Conservation (phyloP, 148 eudicot genomes). For the Beta vulgaris region DNA sequence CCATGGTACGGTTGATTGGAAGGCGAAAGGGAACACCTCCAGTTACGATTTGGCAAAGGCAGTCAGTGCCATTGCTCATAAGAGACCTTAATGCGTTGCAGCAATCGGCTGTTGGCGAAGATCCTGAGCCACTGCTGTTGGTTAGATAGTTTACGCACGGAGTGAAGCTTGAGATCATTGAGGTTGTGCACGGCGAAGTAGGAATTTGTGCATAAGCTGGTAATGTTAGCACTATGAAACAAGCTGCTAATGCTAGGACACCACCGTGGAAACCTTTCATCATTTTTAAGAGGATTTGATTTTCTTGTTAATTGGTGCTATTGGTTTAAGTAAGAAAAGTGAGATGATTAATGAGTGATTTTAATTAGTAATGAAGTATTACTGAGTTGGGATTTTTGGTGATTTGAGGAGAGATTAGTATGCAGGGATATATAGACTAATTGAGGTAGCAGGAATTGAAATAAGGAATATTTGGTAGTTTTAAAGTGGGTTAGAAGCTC, state of each 20-base stretch:
- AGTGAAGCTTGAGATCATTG: constrained; percentile 53
- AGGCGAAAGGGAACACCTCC: constrained; percentile 65
- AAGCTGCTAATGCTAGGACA: constrained; percentile 12
- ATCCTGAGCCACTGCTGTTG: constrained; percentile 38
- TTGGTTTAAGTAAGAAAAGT: neutral
- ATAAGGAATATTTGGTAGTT: constrained; percentile 30
- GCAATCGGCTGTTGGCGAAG: constrained; percentile 61
- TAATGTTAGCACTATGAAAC: neutral
- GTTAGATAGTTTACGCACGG: constrained; percentile 59
- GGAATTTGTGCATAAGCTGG: constrained; percentile 25
- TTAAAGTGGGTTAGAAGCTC: constrained; percentile 55
- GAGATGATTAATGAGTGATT: neutral
- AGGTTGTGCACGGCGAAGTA: constrained; percentile 46
- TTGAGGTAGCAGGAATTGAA: constrained; percentile 6
- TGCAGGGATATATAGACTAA: constrained; percentile 36
- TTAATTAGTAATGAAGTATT: neutral
- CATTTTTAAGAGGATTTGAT: neutral
- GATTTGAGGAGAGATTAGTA: constrained; percentile 5
- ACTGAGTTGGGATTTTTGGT: constrained; percentile 20
- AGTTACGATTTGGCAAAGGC: constrained; percentile 61
- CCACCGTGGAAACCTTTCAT: constrained; percentile 11
- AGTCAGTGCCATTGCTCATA: constrained; percentile 54
- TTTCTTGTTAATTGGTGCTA: neutral
- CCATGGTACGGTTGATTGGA: constrained; percentile 70
- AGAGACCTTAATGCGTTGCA: constrained; percentile 59